Evolutionary conservation across 768 basidiomycete species (phyloP).

Genomic region (Omphalotus guepiniiformis): DNA sequence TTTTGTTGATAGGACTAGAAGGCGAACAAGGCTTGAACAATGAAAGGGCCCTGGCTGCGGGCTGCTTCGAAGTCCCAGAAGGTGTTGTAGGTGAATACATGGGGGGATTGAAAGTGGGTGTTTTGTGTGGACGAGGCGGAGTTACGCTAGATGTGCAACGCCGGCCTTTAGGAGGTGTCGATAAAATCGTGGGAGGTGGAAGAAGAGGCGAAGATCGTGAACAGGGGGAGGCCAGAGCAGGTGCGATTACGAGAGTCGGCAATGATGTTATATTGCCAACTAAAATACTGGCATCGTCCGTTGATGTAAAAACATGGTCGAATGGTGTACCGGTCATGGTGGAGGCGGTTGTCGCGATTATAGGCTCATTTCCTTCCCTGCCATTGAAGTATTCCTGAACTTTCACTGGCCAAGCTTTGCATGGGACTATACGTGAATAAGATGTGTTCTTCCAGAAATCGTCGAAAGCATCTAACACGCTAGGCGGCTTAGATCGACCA

Average conservation of each 20-base stretch:
- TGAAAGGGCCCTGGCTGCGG: neutral
- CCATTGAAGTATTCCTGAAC: conserved; percentile 28
- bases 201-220: conserved; percentile 23
- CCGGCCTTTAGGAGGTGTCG: neutral
- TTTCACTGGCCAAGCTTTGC: conserved; percentile 50
- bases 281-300: too few relatives aligned
- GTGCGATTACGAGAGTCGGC: conserved; percentile 13
- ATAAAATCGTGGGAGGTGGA: neutral
- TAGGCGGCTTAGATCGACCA: conserved; percentile 41
- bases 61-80: neutral
- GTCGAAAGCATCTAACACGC: conserved; percentile 47
- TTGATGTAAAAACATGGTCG: too few relatives aligned
- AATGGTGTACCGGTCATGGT: conserved; percentile 17
- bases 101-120: neutral
- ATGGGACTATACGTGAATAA: conserved; percentile 39
- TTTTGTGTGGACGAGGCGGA: neutral
- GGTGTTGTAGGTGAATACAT: conserved; percentile 1
- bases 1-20: conserved; percentile 29
- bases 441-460: conserved; percentile 54
- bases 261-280: too few relatives aligned
- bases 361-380: too few relatives aligned
- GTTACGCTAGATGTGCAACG: neutral
- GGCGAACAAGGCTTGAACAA: neutral
- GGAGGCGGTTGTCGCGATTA: conserved; percentile 25
- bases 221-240: conserved; percentile 18